Percentiles rank a stretch among this genome's conserved stretches.
These are phyloP conservation scores for Mastigamoeba balamuthi DNA, from an alignment of 78 protist species.

Conservation along the genomic window DNA sequence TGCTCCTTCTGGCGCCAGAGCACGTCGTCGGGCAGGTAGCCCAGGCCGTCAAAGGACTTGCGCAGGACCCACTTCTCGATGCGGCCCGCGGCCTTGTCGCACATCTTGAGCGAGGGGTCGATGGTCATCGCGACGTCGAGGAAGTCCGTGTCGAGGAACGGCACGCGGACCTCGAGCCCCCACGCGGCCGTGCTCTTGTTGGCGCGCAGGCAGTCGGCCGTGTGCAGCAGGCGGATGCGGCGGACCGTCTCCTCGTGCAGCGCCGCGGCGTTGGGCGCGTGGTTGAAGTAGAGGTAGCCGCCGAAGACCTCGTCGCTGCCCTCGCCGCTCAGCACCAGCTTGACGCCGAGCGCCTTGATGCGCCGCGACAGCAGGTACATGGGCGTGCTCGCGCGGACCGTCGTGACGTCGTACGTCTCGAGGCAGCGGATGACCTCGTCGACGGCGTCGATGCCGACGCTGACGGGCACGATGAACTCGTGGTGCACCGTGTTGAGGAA, in stretches of 20 bases:
- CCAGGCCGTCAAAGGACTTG: slow-evolving; percentile 54
- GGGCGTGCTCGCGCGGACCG: slow-evolving; percentile 78
- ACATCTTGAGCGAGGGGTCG: slow-evolving; percentile 57
- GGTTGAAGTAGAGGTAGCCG: slow-evolving; percentile 78
- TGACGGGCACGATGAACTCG: slow-evolving; percentile 55
- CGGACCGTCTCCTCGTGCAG: slow-evolving; percentile 67
- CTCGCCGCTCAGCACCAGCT: slow-evolving; percentile 83
- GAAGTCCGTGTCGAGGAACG: slow-evolving; percentile 54
- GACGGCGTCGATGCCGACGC: slow-evolving; percentile 74
- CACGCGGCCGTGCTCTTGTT: slow-evolving; percentile 72
- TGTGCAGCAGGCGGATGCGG: slow-evolving; percentile 44
- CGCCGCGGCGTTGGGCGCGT: slow-evolving; percentile 61
- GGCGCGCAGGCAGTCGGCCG: slow-evolving; percentile 71
- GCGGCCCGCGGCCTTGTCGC: slow-evolving; percentile 19
- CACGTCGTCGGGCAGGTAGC: slow-evolving; percentile 59
- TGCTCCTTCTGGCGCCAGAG: slow-evolving; percentile 89
- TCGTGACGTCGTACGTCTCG: slow-evolving; percentile 84
- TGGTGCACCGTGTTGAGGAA: slow-evolving; percentile 67
- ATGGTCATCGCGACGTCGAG: slow-evolving; percentile 60
- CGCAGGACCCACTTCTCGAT: slow-evolving; percentile 75
- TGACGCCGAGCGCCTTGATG: slow-evolving; percentile 79
- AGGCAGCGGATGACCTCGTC: slow-evolving; percentile 64
- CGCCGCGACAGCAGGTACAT: slow-evolving; percentile 70
- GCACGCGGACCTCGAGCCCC: slow-evolving; percentile 82
- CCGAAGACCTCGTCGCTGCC: slow-evolving; percentile 55